These are phyloP conservation scores for Zizania latifolia DNA, from an alignment of 176 grass and related monocot species.

Conservation along the genomic window DNA sequence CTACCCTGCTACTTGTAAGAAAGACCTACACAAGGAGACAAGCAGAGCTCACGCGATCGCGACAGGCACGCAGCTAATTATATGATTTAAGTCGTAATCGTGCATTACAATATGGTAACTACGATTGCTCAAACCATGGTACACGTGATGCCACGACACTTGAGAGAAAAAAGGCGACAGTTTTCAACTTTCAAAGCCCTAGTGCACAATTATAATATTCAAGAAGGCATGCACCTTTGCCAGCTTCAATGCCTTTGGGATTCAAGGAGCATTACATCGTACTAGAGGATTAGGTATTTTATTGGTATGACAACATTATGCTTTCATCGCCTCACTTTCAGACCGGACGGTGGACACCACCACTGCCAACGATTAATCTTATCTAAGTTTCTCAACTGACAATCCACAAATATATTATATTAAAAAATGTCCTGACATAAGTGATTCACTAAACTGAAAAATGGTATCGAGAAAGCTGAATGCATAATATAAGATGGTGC, in stretches of 20 bases:
- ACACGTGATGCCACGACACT: constrained; percentile 19
- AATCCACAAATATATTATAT: background rate
- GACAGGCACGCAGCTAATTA: constrained; percentile 16
- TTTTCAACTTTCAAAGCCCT: constrained; percentile 24
- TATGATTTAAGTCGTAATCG: constrained; percentile 17
- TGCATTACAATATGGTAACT: constrained; percentile 20
- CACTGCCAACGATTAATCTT: constrained; percentile 22
- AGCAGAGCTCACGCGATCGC: background rate
- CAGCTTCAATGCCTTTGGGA: background rate
- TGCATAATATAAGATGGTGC: background rate
- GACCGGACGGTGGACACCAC: background rate
- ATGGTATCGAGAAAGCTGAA: background rate
- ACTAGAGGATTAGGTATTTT: constrained; percentile 2
- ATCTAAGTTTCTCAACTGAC: constrained; percentile 29
- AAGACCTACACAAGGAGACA: background rate
- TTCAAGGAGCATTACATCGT: background rate
- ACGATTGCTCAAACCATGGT: background rate
- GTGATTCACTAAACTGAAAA: background rate
- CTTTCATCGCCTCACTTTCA: background rate
- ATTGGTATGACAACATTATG: constrained; percentile 3
- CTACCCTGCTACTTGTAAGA: background rate
- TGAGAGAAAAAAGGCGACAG: background rate
- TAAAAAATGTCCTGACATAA: background rate
- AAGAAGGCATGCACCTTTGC: constrained; percentile 1
- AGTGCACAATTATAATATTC: background rate